A percentile compares a stretch with the other conserved stretches of the same genome.
phyloP scores from a whole-genome alignment of 495 filamentous ascomycete genomes.

The Penicillium psychrofluorescens region DNA sequence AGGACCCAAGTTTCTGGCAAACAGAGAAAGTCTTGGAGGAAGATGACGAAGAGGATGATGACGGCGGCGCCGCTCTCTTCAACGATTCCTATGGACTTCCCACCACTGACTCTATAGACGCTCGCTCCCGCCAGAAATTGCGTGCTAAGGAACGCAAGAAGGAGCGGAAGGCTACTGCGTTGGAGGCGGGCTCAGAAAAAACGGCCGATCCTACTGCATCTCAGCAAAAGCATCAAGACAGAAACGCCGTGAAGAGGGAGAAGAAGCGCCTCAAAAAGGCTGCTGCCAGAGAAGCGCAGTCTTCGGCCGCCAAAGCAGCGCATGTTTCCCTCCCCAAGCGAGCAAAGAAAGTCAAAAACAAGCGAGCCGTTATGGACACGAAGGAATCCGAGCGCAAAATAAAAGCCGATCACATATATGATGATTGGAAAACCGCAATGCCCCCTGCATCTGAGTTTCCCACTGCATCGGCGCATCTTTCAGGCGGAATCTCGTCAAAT shows the following conservation, averaged over 20 bases:
- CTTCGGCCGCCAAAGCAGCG: neutral
- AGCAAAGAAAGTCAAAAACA: too few relatives aligned
- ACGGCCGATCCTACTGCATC: neutral
- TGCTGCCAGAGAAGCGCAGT: neutral
- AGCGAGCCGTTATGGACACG: too few relatives aligned
- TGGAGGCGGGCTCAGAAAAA: too few relatives aligned
- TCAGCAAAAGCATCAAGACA: neutral
- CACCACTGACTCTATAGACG: neutral
- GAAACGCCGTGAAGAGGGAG: neutral
- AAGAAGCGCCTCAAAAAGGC: too few relatives aligned
- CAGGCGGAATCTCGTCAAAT: too few relatives aligned
- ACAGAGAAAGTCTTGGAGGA: neutral
- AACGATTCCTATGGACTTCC: neutral
- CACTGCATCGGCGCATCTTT: too few relatives aligned
- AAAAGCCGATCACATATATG: too few relatives aligned
- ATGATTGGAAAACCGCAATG: too few relatives aligned
- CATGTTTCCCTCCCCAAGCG: too few relatives aligned
- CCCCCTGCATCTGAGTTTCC: too few relatives aligned
- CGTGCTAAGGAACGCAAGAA: constrained; percentile 12
- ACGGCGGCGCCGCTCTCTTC: constrained; percentile 11
- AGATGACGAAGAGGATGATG: constrained; percentile 5
- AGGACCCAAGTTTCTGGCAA: too few relatives aligned
- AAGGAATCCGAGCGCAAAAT: too few relatives aligned
- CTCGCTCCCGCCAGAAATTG: constrained; percentile 2
- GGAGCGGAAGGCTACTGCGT: constrained; percentile 9